Evolutionary conservation across 2,329 filamentous ascomycete species (phyloP), one percentile per base, ranked within the genome.

Genomic region (Bipolaris bicolor): DNA sequence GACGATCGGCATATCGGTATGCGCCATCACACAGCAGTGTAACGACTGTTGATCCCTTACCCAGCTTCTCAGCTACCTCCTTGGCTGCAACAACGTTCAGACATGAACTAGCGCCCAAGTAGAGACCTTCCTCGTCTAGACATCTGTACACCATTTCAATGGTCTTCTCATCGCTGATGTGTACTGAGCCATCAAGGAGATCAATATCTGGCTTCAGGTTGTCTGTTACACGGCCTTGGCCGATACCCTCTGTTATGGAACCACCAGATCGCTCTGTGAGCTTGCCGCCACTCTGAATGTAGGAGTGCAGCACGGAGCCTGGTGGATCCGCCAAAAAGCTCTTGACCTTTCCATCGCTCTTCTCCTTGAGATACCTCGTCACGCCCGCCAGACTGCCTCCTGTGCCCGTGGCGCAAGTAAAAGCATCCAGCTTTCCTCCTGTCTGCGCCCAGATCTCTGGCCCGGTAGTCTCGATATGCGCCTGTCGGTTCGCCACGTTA

Each of bases 381-480:
- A 89, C 86, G 57, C 95, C 95, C 1, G 95, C 95, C 24, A 98
- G 82, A 0, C 94, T 98, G 45, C 95, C 95, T 6, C 85, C 95
- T 0, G 95, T 99, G 47, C 95, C 95, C 0, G 94, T 97, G 2
- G 93, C 90, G 78, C 94, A 98, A 2, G 92, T 97, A 72, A 99
- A 99, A 4, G 93, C 95, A 76, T 98, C 92, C 20, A 99, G 79
- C 63, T 88, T 88, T 34, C 95, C 94, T 2, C 75, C 79, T 0
- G 95, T 98, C 82, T 99, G 95, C 26, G 88, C 81, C 95, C 95
- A 99, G 74, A 99, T 97, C 79, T 99, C 95, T 0, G 95, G 95
- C 0, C 95, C 95, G 0, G 95, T 99, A 1, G 94, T 98, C 82
- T 97, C 94, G 67, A 98, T 89, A 76, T 99, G 95, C 46, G 95